Evolutionary conservation across 2,329 filamentous ascomycete genomes (phyloP).

Genomic region (Phaeophleospora eucalypticola): DNA sequence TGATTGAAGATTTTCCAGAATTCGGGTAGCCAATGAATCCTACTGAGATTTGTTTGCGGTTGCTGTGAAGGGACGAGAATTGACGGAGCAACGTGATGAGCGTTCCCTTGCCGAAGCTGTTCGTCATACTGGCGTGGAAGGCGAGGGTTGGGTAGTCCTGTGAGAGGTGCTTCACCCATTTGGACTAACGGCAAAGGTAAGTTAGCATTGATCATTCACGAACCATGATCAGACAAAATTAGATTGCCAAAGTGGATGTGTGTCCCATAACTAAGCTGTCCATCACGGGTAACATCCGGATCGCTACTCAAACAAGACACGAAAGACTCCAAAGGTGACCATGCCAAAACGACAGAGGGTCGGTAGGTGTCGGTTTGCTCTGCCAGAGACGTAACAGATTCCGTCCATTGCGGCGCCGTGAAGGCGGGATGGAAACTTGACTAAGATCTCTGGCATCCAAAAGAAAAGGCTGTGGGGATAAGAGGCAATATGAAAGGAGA

Average conservation of each 20-base stretch:
- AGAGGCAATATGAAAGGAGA: conserved; percentile 4
- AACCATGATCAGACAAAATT: conserved; percentile 18
- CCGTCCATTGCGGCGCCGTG: conserved; percentile 64
- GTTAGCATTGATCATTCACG: conserved; percentile 17
- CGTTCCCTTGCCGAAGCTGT: conserved; percentile 94
- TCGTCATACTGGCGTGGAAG: conserved; percentile 91
- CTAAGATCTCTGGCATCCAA: conserved; percentile 74
- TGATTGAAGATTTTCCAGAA: conserved; percentile 92
- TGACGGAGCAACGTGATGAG: conserved; percentile 88
- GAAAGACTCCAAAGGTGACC: conserved; percentile 60
- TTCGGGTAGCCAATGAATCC: conserved; percentile 89
- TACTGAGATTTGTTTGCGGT: conserved; percentile 90
- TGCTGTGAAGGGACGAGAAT: conserved; percentile 83
- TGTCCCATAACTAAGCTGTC: conserved; percentile 99
- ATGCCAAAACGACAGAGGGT: conserved; percentile 83
- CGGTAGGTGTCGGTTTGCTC: conserved; percentile 70
- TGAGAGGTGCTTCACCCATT: conserved; percentile 84
- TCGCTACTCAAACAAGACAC: conserved; percentile 99
- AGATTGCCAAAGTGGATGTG: conserved; percentile 53
- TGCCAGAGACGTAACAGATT: conserved; percentile 99
- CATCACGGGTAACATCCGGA: conserved; percentile 69
- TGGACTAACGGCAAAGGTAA: conserved; percentile 58
- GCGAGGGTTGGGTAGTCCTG: conserved; percentile 91
- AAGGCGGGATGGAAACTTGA: conserved; percentile 70
- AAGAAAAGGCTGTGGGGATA: conserved; percentile 23